Conservation (phyloP, 805 yeast species). For the Teunomyces atbi region DNA sequence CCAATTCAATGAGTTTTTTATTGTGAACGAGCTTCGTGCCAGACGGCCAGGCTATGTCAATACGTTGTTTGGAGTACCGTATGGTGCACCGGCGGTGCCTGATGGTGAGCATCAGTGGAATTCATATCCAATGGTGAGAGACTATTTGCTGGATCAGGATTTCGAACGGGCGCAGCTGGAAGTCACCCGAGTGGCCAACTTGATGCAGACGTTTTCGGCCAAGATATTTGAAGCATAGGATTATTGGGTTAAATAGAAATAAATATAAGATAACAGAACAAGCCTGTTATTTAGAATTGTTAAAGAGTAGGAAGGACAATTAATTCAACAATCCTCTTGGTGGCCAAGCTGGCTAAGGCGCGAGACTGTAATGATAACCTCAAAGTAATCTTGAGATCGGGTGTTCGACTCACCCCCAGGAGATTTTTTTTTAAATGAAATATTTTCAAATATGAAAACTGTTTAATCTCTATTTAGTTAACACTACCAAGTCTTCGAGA, state of each 20-base stretch:
- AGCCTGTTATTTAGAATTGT: not conserved
- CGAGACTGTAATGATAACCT: slow-evolving; percentile 43
- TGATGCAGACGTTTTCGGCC: slow-evolving; percentile 10
- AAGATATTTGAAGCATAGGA: slow-evolving; percentile 1
- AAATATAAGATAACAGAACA: not conserved
- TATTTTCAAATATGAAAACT: not conserved
- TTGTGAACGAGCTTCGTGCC: slow-evolving; percentile 43
- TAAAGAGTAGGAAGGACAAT: not conserved
- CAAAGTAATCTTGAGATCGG: slow-evolving; percentile 47
- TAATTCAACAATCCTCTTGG: slow-evolving; percentile 28
- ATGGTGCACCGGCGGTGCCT: slow-evolving; percentile 46
- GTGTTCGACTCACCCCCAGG: slow-evolving; percentile 52
- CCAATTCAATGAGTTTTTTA: slow-evolving; percentile 52
- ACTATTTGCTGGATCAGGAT: slow-evolving; percentile 51
- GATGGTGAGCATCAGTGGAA: slow-evolving; percentile 48
- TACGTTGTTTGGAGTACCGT: slow-evolving; percentile 65
- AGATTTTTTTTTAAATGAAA: slow-evolving; percentile 33
- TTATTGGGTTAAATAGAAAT: not conserved
- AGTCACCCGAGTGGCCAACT: slow-evolving; percentile 40
- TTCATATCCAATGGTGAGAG: slow-evolving; percentile 76
- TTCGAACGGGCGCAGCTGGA: slow-evolving; percentile 56
- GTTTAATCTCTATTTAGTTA: slow-evolving; percentile 1
- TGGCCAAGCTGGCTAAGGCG: slow-evolving; percentile 53
- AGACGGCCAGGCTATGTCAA: slow-evolving; percentile 67
- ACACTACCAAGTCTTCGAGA: slow-evolving; percentile 28